Percentiles rank a stretch among this genome's conserved stretches.
Evolutionary conservation across 129 eudicot genomes (phyloP).

Genomic region (Glebionis coronaria): DNA sequence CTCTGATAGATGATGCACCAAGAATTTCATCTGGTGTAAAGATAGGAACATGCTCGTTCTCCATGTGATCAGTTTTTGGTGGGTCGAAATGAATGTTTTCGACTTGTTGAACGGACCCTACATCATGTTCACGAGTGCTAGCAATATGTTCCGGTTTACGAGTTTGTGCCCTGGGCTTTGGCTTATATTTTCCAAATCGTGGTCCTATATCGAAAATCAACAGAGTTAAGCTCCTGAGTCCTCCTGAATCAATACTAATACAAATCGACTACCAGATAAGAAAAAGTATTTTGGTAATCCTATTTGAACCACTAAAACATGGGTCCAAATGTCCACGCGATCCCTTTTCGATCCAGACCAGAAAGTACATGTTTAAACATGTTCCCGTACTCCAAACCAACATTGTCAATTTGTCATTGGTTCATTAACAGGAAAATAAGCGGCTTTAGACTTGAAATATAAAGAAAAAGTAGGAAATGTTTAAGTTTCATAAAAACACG

Average conservation of each 20-base stretch:
- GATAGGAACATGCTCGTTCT: conserved; percentile 28
- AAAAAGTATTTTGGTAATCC: too few species aligned
- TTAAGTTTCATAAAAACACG: neutral
- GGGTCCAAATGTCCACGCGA: too few species aligned
- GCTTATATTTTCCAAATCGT: conserved; percentile 45
- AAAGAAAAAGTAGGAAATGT: neutral
- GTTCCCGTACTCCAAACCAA: too few species aligned
- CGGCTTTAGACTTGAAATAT: neutral
- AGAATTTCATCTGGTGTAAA: conserved; percentile 41
- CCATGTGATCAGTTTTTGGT: conserved; percentile 33
- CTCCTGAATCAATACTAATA: too few species aligned
- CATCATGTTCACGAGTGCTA: conserved; percentile 25
- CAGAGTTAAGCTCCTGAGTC: conserved; percentile 1
- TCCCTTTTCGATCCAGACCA: too few species aligned
- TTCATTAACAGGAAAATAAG: neutral
- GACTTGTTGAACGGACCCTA: conserved; percentile 24
- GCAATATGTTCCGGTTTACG: conserved; percentile 27
- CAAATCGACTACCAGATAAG: too few species aligned
- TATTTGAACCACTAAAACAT: too few species aligned
- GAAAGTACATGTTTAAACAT: too few species aligned
- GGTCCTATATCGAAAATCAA: conserved; percentile 34
- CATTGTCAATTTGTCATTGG: too few species aligned
- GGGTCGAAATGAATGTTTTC: conserved; percentile 30
- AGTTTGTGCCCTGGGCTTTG: conserved; percentile 53
- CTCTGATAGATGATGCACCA: conserved; percentile 45